Evolutionary conservation across 2,329 filamentous ascomycete species (phyloP).

Genomic region (Tolypocladium tundrense): DNA sequence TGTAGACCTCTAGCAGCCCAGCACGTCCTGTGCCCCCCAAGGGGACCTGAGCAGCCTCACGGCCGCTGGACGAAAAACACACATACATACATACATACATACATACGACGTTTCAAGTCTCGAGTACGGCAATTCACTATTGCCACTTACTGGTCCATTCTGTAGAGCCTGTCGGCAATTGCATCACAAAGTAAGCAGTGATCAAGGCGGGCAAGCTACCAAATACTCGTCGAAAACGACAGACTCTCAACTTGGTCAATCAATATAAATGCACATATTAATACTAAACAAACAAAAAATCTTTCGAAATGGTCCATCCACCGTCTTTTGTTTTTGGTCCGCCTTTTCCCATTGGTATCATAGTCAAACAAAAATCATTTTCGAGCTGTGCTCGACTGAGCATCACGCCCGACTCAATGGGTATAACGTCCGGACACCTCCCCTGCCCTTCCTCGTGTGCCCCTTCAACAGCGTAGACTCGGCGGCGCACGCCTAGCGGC

Average conservation of each 20-base stretch:
- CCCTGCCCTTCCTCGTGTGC: neutral
- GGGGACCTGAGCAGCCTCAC: too few relatives aligned
- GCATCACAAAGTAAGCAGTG: too few relatives aligned
- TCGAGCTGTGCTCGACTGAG: neutral
- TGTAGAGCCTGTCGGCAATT: too few relatives aligned
- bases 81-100: too few relatives aligned
- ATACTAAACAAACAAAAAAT: neutral
- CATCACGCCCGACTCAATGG: slow-evolving; percentile 2
- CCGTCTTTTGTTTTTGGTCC: neutral
- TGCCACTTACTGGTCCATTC: too few relatives aligned
- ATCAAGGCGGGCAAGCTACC: too few relatives aligned
- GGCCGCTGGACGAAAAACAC: too few relatives aligned
- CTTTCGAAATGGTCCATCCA: neutral
- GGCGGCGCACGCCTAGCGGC: slow-evolving; percentile 9
- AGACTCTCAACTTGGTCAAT: neutral
- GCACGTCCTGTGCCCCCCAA: too few relatives aligned
- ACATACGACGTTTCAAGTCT: too few relatives aligned
- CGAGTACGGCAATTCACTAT: too few relatives aligned
- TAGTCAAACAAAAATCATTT: neutral
- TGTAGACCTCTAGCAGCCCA: too few relatives aligned
- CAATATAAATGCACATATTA: neutral
- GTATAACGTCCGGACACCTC: slow-evolving; percentile 7
- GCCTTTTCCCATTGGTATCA: neutral
- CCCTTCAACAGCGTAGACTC: slow-evolving; percentile 2
- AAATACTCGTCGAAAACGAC: neutral